Conservation (phyloP, 257 asterid species). For the Fraxinus americana region DNA sequence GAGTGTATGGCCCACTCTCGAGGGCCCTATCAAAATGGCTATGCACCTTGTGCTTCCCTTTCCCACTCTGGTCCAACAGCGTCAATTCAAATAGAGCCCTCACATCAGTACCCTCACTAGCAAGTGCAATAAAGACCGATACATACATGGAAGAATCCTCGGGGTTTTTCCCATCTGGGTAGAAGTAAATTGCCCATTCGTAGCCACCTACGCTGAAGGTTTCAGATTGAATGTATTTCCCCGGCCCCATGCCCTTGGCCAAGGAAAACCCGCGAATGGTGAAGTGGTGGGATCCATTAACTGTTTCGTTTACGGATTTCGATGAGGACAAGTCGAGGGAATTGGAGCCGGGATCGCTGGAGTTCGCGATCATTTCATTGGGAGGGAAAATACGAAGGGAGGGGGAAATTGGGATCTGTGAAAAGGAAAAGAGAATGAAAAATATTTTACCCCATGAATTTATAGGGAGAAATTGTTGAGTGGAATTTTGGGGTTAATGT, state of each 20-base stretch:
- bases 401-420: too few relatives aligned
- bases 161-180: conserved; percentile 80
- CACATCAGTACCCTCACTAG: conserved; percentile 86
- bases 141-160: conserved; percentile 76
- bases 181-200: conserved; percentile 86
- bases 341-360: conserved; percentile 29
- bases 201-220: conserved; percentile 76
- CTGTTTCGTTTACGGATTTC: conserved; percentile 74
- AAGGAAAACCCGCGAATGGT: conserved; percentile 78
- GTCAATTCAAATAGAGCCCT: conserved; percentile 84
- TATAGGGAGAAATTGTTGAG: too few relatives aligned
- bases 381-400: too few relatives aligned
- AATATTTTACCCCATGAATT: too few relatives aligned
- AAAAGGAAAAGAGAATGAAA: too few relatives aligned
- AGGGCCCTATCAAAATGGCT: conserved; percentile 88
- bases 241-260: conserved; percentile 92
- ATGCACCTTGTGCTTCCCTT: conserved; percentile 82
- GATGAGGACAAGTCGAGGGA: conserved; percentile 42
- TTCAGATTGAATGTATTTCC: conserved; percentile 72
- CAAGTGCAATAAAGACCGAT: conserved; percentile 79
- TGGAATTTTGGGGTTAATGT: too few relatives aligned
- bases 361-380: conserved; percentile 55
- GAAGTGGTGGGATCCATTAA: conserved; percentile 82
- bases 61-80: conserved; percentile 85
- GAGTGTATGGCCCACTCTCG: conserved; percentile 90